Conservation (phyloP, 2,329 filamentous ascomycete species). For the Beauveria australis region DNA sequence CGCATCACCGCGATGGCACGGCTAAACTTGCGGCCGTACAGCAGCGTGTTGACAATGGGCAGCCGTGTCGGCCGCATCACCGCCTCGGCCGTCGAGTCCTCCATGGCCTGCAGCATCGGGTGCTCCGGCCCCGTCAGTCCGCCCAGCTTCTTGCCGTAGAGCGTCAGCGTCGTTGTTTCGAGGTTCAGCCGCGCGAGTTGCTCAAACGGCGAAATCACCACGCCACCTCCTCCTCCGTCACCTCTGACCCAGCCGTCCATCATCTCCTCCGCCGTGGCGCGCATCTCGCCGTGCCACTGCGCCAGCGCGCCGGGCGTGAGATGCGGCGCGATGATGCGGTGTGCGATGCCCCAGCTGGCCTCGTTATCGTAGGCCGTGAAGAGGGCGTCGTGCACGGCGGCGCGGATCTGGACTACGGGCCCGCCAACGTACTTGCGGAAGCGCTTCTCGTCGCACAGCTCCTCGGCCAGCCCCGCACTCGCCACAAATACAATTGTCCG, state of each 20-base stretch:
- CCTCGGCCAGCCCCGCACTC: conserved; percentile 37
- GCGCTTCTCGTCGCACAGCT: conserved; percentile 43
- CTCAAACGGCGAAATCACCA: conserved; percentile 35
- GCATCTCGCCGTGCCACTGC: conserved; percentile 37
- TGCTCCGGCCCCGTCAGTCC: conserved; percentile 37
- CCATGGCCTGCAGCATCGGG: conserved; percentile 44
- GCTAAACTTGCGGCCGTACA: conserved; percentile 46
- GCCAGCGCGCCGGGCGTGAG: conserved; percentile 27
- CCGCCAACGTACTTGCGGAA: conserved; percentile 48
- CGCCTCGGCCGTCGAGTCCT: conserved; percentile 46
- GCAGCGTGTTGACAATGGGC: conserved; percentile 42
- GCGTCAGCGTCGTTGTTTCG: conserved; percentile 39
- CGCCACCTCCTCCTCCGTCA: conserved; percentile 18
- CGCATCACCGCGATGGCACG: conserved; percentile 46
- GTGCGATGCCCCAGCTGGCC: conserved; percentile 39
- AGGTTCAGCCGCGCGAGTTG: conserved; percentile 47
- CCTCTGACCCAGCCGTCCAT: conserved; percentile 39
- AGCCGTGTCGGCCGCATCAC: conserved; percentile 46
- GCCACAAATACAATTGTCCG: conserved; percentile 36
- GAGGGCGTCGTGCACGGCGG: conserved; percentile 41
- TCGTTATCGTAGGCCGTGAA: conserved; percentile 45
- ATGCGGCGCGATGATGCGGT: conserved; percentile 43
- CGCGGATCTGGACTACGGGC: conserved; percentile 43
- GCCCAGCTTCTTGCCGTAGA: conserved; percentile 43
- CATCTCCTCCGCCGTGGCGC: conserved; percentile 40